Evolutionary conservation across 371 early-diverging fungal genomes (phyloP).

Genomic region (Circinella umbellata): DNA sequence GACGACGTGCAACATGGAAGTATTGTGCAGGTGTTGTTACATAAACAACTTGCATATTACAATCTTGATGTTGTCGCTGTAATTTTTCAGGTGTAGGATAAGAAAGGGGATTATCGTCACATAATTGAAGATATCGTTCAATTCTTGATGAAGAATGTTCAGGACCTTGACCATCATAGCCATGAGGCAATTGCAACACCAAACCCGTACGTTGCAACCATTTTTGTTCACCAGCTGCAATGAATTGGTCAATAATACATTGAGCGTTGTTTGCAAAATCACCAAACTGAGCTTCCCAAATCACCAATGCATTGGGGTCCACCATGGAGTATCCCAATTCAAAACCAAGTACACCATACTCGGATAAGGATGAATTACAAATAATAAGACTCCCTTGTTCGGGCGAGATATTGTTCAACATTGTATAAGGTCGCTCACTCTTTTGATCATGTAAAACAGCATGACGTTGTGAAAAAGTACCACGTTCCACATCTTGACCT

Average conservation of each 20-base stretch:
- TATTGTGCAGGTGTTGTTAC: slow-evolving; percentile 95
- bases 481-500: slow-evolving; percentile 98
- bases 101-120: slow-evolving; percentile 90
- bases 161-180: slow-evolving; percentile 98
- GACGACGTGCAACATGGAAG: slow-evolving; percentile 96
- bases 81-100: slow-evolving; percentile 84
- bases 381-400: slow-evolving; percentile 88
- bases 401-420: slow-evolving; percentile 82
- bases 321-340: slow-evolving; percentile 96
- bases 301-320: slow-evolving; percentile 88
- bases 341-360: slow-evolving; percentile 95
- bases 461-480: slow-evolving; percentile 98
- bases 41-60: slow-evolving; percentile 97
- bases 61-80: slow-evolving; percentile 93
- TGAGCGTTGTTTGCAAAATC: slow-evolving; percentile 98
- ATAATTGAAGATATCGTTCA: slow-evolving; percentile 94
- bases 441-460: slow-evolving; percentile 94
- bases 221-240: slow-evolving; percentile 95
- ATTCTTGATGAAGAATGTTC: slow-evolving; percentile 95
- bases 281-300: slow-evolving; percentile 99
- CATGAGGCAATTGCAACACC: slow-evolving; percentile 93
- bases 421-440: slow-evolving; percentile 72
- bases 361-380: slow-evolving; percentile 95
- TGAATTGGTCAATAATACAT: slow-evolving; percentile 96
- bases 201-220: slow-evolving; percentile 96